These are phyloP conservation scores for Orobanche coerulescens DNA, from an alignment of 257 asterid species.

Conservation along the genomic window DNA sequence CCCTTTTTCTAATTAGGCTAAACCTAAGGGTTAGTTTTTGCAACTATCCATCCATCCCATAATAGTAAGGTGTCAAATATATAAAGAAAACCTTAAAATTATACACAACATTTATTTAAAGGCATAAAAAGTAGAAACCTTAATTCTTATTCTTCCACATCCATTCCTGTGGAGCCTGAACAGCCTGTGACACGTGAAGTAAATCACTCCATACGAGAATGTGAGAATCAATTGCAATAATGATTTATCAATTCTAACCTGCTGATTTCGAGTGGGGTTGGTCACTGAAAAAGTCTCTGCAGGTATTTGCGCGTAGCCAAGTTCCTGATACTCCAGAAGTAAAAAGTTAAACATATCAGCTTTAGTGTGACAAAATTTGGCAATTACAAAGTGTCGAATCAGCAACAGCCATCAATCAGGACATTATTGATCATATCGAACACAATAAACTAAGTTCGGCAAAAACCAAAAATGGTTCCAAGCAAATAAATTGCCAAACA, in stretches of 20 bases:
- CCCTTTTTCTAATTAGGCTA: neutral
- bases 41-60: too few relatives aligned
- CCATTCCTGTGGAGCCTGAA: slow-evolving; percentile 62
- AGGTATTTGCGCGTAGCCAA: slow-evolving; percentile 39
- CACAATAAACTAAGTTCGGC: neutral
- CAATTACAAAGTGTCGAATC: neutral
- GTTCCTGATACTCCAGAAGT: slow-evolving; percentile 37
- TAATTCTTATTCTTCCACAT: slow-evolving; percentile 42
- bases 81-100: neutral
- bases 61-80: neutral
- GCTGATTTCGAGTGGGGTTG: slow-evolving; percentile 52
- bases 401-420: neutral
- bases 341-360: neutral
- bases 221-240: neutral
- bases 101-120: too few relatives aligned
- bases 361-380: neutral
- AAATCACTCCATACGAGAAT: neutral
- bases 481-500: neutral
- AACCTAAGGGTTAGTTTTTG: neutral
- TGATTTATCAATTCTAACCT: slow-evolving; percentile 33
- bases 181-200: slow-evolving; percentile 20
- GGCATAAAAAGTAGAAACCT: slow-evolving; percentile 23
- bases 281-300: slow-evolving; percentile 35
- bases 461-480: neutral
- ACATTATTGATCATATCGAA: neutral